These are phyloP conservation scores for Debaryomyces udenii DNA, from an alignment of 1,139 yeast species.

Conservation along the genomic window DNA sequence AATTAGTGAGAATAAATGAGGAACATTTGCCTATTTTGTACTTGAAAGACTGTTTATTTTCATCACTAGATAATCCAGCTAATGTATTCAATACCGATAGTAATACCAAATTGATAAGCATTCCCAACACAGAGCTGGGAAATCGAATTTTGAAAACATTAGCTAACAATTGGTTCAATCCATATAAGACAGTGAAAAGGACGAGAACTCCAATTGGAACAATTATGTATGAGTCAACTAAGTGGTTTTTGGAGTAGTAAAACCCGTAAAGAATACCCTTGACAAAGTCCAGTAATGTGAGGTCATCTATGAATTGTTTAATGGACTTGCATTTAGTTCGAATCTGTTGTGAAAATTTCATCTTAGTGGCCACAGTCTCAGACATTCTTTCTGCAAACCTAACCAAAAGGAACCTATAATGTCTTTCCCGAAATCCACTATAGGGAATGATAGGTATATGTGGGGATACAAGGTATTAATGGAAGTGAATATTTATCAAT, in stretches of 20 bases:
- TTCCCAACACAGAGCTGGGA: conserved; percentile 77
- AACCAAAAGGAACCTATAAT: too few species aligned
- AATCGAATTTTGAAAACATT: conserved; percentile 55
- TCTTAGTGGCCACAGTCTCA: too few species aligned
- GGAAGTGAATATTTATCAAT: too few species aligned
- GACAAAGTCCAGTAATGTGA: conserved; percentile 14
- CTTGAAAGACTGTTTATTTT: conserved; percentile 10
- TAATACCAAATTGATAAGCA: conserved; percentile 61
- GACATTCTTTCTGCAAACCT: too few species aligned
- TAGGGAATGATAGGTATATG: too few species aligned
- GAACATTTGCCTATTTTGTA: conserved; percentile 31
- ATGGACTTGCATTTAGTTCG: background rate
- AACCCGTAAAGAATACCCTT: conserved; percentile 28
- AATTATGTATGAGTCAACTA: conserved; percentile 36
- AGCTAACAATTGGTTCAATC: conserved; percentile 57
- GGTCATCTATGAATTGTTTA: conserved; percentile 3
- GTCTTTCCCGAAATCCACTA: too few species aligned
- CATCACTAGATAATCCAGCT: conserved; percentile 16
- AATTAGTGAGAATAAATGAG: conserved; percentile 37
- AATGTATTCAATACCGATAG: conserved; percentile 40
- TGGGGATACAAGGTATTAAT: too few species aligned
- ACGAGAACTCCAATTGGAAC: conserved; percentile 41
- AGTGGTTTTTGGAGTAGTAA: conserved; percentile 34
- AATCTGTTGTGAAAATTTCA: too few species aligned
- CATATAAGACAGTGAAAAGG: conserved; percentile 55